phyloP scores from a whole-genome alignment of 1,284 basidiomycete species.

The Hymenochaete sp. region DNA sequence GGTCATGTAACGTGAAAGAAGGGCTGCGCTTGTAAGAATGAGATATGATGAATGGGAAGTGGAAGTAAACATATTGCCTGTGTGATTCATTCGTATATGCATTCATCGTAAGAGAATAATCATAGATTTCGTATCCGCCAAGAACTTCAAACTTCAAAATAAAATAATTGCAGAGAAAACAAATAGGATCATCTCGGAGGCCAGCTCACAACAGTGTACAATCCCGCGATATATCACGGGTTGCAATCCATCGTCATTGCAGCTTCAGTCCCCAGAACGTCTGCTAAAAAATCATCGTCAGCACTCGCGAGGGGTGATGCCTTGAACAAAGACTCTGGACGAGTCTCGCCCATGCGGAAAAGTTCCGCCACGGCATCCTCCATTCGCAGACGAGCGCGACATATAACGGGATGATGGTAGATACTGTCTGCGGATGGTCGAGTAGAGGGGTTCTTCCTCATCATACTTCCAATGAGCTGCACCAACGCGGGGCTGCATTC shows the following conservation, averaged over 20 bases:
- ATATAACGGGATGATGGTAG: constrained; percentile 59
- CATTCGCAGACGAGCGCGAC: constrained; percentile 60
- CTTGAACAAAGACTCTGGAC: constrained; percentile 33
- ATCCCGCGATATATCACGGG: too few relatives aligned
- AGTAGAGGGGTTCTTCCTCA: constrained; percentile 59
- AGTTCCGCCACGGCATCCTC: constrained; percentile 38
- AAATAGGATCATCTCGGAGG: too few relatives aligned
- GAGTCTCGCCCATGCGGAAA: constrained; percentile 31
- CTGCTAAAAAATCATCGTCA: constrained; percentile 44
- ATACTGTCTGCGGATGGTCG: constrained; percentile 58
- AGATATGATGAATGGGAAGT: too few relatives aligned
- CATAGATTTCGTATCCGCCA: too few relatives aligned
- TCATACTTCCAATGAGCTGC: constrained; percentile 67
- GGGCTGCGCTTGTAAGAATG: too few relatives aligned
- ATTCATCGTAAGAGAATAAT: too few relatives aligned
- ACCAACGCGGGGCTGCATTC: constrained; percentile 67
- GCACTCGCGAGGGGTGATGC: constrained; percentile 62
- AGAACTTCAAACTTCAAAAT: too few relatives aligned
- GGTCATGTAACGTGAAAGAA: too few relatives aligned
- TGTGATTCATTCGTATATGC: too few relatives aligned
- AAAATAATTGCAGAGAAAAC: too few relatives aligned
- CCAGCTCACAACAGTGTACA: too few relatives aligned
- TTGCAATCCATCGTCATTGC: constrained; percentile 17
- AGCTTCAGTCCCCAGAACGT: constrained; percentile 38
- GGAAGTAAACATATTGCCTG: too few relatives aligned